Evolutionary conservation across 2,329 filamentous ascomycete genomes (phyloP).

Genomic region (Gremmenia infestans): DNA sequence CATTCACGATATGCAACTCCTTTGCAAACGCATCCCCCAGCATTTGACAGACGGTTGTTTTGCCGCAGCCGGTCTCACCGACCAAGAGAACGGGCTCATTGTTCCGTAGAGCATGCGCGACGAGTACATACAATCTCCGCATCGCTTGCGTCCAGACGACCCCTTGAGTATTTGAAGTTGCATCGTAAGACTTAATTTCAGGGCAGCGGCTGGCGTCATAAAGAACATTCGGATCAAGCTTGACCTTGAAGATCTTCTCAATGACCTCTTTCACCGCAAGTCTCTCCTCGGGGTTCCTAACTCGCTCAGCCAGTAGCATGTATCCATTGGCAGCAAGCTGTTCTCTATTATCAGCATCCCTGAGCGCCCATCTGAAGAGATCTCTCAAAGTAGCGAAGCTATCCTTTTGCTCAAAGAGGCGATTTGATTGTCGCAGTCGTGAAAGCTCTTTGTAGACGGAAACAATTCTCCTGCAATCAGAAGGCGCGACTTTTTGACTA

Average conservation of each 20-base stretch:
- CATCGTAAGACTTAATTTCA: slow-evolving; percentile 47
- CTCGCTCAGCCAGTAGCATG: slow-evolving; percentile 92
- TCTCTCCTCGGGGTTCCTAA: slow-evolving; percentile 85
- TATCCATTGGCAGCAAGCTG: slow-evolving; percentile 89
- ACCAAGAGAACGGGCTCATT: slow-evolving; percentile 93
- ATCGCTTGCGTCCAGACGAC: slow-evolving; percentile 96
- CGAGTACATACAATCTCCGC: slow-evolving; percentile 83
- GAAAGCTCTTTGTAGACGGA: slow-evolving; percentile 92
- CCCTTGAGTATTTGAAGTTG: slow-evolving; percentile 48
- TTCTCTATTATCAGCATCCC: slow-evolving; percentile 78
- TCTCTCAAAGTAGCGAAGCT: slow-evolving; percentile 96
- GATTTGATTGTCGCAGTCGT: slow-evolving; percentile 78
- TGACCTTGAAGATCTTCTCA: slow-evolving; percentile 83
- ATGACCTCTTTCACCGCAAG: slow-evolving; percentile 80
- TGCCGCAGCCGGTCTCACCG: slow-evolving; percentile 95
- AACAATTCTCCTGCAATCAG: slow-evolving; percentile 87
- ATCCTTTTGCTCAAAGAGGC: slow-evolving; percentile 94
- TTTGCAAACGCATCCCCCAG: slow-evolving; percentile 75
- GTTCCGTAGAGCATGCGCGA: slow-evolving; percentile 79
- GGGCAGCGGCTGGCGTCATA: slow-evolving; percentile 61
- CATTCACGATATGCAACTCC: slow-evolving; percentile 84
- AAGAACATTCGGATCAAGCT: slow-evolving; percentile 66
- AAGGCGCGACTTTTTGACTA: slow-evolving; percentile 80
- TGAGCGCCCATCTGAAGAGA: slow-evolving; percentile 89
- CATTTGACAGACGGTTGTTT: slow-evolving; percentile 93